Conservation (phyloP, 495 filamentous ascomycete species). For the Penicillium canescens region DNA sequence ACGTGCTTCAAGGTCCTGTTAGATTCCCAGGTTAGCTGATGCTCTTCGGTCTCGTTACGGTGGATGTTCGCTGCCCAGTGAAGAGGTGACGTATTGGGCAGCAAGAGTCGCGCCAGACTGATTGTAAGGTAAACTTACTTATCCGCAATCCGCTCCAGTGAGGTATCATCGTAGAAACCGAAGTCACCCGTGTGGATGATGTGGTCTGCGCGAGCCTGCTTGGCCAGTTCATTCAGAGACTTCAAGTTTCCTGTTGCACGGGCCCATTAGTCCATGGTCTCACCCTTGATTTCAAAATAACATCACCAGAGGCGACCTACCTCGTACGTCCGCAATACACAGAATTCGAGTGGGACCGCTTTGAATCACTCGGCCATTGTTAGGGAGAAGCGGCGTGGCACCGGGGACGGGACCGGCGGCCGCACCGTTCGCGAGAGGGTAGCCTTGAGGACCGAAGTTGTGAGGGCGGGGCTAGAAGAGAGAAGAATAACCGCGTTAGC, state of each 20-base stretch:
- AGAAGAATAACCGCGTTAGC: conserved; percentile 1
- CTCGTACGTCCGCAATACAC: conserved; percentile 97
- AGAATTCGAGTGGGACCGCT: conserved; percentile 81
- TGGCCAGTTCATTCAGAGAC: conserved; percentile 94
- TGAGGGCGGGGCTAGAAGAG: conserved; percentile 44
- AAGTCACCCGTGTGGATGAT: conserved; percentile 99
- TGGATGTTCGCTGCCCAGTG: conserved; percentile 1
- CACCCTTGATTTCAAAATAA: neutral
- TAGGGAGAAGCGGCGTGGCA: conserved; percentile 58
- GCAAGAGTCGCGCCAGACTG: neutral
- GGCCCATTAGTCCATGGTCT: conserved; percentile 13
- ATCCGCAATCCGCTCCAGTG: conserved; percentile 95
- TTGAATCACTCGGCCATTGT: conserved; percentile 77
- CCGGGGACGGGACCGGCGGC: conserved; percentile 49
- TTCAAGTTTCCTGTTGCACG: conserved; percentile 76
- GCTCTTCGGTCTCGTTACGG: neutral
- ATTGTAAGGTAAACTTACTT: conserved; percentile 65
- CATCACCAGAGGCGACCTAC: conserved; percentile 47
- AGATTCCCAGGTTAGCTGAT: conserved; percentile 18
- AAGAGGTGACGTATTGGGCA: conserved; percentile 13
- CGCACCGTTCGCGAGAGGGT: conserved; percentile 51
- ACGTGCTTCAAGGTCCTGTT: conserved; percentile 94
- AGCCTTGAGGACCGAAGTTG: conserved; percentile 50
- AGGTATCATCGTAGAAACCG: conserved; percentile 97
- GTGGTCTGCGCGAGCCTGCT: conserved; percentile 87